Percentiles rank a stretch among this genome's conserved stretches.
Evolutionary conservation across 176 grass and related monocot species (phyloP).

Genomic region (Cymbopogon citratus): DNA sequence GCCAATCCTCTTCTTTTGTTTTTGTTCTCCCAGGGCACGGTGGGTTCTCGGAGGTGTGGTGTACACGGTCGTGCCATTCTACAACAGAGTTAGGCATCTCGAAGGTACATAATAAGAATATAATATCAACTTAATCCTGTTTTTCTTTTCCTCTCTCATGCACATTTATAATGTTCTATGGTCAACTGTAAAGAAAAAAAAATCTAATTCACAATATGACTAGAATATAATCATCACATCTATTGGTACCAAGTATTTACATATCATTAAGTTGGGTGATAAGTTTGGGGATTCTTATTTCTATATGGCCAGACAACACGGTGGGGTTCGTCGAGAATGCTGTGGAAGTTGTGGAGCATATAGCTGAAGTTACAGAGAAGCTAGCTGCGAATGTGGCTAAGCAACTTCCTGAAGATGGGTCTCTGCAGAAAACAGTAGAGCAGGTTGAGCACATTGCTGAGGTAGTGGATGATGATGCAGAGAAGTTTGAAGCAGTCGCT

Average conservation of each 20-base stretch:
- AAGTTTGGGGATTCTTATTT: neutral
- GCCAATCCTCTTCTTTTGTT: neutral
- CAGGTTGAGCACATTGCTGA: conserved; percentile 54
- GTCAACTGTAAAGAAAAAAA: neutral
- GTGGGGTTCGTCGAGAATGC: conserved; percentile 31
- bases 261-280: neutral
- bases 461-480: conserved; percentile 55
- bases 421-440: conserved; percentile 38
- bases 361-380: conserved; percentile 61
- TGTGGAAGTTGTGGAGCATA: conserved; percentile 48
- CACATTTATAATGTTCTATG: neutral
- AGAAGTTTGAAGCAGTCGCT: conserved; percentile 55
- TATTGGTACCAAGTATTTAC: neutral
- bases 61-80: conserved; percentile 37
- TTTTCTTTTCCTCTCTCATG: neutral
- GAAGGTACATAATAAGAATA: conserved; percentile 31
- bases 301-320: conserved; percentile 42
- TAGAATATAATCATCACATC: neutral
- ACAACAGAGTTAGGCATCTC: conserved; percentile 33
- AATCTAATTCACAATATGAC: neutral
- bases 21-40: conserved; percentile 21
- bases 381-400: conserved; percentile 42
- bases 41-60: conserved; percentile 43
- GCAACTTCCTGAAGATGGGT: conserved; percentile 41
- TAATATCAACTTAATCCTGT: neutral